Base-by-base conservation (phyloP, 257 asterid genomes). In the Solanum lycopersicoides region DNA sequence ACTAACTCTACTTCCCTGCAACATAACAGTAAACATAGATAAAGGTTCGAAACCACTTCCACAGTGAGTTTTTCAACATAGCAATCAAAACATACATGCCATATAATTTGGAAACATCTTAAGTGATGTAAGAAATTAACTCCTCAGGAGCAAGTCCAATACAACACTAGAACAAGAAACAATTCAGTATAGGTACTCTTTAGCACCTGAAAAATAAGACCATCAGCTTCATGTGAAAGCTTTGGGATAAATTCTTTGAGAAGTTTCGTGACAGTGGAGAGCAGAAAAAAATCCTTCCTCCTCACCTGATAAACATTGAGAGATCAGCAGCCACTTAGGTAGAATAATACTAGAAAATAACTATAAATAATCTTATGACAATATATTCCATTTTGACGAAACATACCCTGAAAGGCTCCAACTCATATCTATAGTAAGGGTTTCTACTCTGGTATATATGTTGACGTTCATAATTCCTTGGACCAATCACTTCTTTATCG, bases 161-260 rank as follows among this genome's bases (percentile, higher is more conserved):
- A 47, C 66, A 47, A 80, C 85, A 50, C 68, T 80, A 47, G 44
- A 80, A 47, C 44, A 50, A 80, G 85, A 80, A 47, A 44, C n/a
- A 30, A 47, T 84, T 71, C 86, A 42, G 32, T 32, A 66, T 20
- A 45, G 50, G n/a, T 44, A 37, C 53, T 13, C n/a, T 60, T 35
- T 87, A 59, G 90, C 89, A 94, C 99, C 99, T 97, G 99, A 91
- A 97, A 97, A 83, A 97, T 93, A 82, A 97, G 99, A 87, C 99
- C 99, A 88, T 97, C 99, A 4, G 99, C 99, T 4, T 68, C 99
- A 91, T 97, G 99, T 25, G 98, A 97, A 86, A 97, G 99, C 93
- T 90, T 91, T 35, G 99, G 99, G 80, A 97, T 97, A 88, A 97
- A 97, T 87, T 91, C 98, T 91, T 93, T 93, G 92, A 97, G 88